Conservation (phyloP, 768 basidiomycete species). For the Tricholomella constricta region DNA sequence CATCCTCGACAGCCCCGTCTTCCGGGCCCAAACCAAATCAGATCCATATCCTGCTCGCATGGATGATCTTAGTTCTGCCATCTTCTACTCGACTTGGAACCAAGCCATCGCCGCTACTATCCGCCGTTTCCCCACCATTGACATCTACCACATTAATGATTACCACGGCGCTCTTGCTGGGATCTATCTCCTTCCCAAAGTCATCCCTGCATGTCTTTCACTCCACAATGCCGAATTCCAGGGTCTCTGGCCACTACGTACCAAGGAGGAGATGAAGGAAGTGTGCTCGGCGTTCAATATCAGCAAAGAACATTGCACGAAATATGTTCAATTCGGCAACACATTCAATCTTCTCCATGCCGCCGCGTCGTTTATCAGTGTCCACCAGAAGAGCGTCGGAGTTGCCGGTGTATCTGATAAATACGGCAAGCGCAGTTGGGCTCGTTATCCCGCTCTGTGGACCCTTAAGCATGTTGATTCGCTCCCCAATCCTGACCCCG, state of each 20-base stretch:
- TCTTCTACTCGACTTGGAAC: slow-evolving; percentile 98
- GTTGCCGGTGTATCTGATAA: slow-evolving; percentile 98
- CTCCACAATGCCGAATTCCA: slow-evolving; percentile 98
- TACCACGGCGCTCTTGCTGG: slow-evolving; percentile 93
- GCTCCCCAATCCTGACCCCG: slow-evolving; percentile 92
- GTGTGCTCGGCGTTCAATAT: slow-evolving; percentile 98
- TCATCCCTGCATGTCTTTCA: slow-evolving; percentile 87
- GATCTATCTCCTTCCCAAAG: slow-evolving; percentile 89
- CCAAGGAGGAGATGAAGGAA: slow-evolving; percentile 98
- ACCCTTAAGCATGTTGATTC: slow-evolving; percentile 95
- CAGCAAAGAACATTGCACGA: slow-evolving; percentile 93
- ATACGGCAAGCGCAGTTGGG: slow-evolving; percentile 96
- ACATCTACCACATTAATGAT: slow-evolving; percentile 94
- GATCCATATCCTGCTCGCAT: slow-evolving; percentile 97
- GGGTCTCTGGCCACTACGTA: slow-evolving; percentile 93
- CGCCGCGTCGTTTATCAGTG: slow-evolving; percentile 88
- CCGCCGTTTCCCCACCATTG: slow-evolving; percentile 81
- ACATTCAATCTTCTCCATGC: slow-evolving; percentile 96
- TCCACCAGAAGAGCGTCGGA: slow-evolving; percentile 90
- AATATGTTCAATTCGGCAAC: slow-evolving; percentile 98
- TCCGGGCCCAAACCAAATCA: slow-evolving; percentile 94
- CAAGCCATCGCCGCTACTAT: slow-evolving; percentile 94
- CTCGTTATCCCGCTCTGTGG: slow-evolving; percentile 95
- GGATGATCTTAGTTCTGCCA: slow-evolving; percentile 95
- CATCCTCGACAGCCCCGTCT: slow-evolving; percentile 92